A percentile compares a stretch with the other conserved stretches of the same genome.
These are phyloP conservation scores for Oidium heveae DNA, from an alignment of 2,329 filamentous ascomycete genomes.

Conservation along the genomic window DNA sequence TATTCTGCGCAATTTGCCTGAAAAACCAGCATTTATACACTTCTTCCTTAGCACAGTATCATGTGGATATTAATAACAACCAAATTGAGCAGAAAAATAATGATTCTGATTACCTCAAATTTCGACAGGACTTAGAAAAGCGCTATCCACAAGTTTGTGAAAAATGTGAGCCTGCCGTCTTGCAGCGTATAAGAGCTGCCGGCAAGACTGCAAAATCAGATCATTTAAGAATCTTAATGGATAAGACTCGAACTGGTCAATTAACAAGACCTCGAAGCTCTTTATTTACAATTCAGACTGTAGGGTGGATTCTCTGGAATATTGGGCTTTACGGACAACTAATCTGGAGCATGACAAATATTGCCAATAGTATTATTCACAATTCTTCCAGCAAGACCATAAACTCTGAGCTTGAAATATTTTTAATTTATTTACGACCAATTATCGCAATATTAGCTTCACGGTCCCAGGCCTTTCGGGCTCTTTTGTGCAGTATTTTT, in stretches of 20 bases:
- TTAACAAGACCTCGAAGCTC: conserved; percentile 11
- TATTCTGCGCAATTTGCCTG: conserved; percentile 53
- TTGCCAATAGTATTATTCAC: neutral
- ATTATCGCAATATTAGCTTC: neutral
- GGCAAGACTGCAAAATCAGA: conserved; percentile 40
- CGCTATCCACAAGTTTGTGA: conserved; percentile 77
- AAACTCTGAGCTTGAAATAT: neutral
- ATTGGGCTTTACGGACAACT: conserved; percentile 10
- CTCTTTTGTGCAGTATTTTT: conserved; percentile 23
- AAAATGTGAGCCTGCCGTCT: conserved; percentile 51
- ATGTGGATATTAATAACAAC: conserved; percentile 17
- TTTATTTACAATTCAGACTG: conserved; percentile 3
- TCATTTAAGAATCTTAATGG: conserved; percentile 26
- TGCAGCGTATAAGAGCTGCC: conserved; percentile 39
- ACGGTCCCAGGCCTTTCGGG: conserved; percentile 15
- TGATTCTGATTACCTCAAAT: conserved; percentile 46
- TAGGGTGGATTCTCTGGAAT: conserved; percentile 8
- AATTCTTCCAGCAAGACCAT: neutral
- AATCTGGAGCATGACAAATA: conserved; percentile 7
- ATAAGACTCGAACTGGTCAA: conserved; percentile 26
- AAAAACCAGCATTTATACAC: conserved; percentile 74
- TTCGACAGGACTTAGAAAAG: conserved; percentile 46
- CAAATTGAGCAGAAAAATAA: conserved; percentile 19
- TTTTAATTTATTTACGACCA: neutral
- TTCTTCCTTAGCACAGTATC: conserved; percentile 53